These are phyloP conservation scores for Fusarium kyushuense DNA, from an alignment of 2,329 filamentous ascomycete genomes.

Conservation along the genomic window DNA sequence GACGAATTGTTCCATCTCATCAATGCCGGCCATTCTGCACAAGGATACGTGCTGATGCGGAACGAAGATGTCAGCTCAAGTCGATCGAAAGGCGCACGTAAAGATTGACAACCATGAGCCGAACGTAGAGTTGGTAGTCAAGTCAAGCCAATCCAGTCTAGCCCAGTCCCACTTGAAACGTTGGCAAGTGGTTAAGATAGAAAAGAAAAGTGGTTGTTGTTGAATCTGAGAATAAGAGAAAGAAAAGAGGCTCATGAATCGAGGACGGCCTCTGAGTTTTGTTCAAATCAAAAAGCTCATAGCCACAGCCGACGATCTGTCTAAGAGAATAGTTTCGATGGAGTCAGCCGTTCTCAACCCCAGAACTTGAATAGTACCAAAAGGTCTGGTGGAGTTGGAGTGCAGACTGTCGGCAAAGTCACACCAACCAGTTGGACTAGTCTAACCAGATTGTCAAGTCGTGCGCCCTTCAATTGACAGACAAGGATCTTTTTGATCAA, in stretches of 20 bases:
- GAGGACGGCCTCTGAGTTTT: constrained; percentile 44
- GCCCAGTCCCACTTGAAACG: constrained; percentile 25
- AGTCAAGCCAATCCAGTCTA: constrained; percentile 10
- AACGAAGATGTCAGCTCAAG: constrained; percentile 30
- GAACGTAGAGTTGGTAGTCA: constrained; percentile 11
- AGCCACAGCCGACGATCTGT: constrained; percentile 25
- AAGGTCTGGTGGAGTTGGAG: constrained; percentile 31
- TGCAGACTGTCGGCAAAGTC: constrained; percentile 35
- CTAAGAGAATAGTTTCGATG: constrained; percentile 25
- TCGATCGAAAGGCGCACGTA: constrained; percentile 44
- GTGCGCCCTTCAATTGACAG: constrained; percentile 50
- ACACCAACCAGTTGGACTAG: constrained; percentile 37
- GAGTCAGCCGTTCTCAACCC: constrained; percentile 34
- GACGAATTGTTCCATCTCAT: constrained; percentile 73
- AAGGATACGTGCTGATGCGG: constrained; percentile 27
- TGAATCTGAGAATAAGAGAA: constrained; percentile 26
- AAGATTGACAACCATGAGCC: constrained; percentile 32
- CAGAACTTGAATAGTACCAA: constrained; percentile 18
- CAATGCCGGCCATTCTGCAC: constrained; percentile 54
- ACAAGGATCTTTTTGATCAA: constrained; percentile 38
- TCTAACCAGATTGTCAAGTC: constrained; percentile 45
- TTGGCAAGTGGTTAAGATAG: constrained; percentile 21
- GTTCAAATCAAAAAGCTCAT: constrained; percentile 37
- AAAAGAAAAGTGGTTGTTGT: neutral
- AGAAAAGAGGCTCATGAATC: constrained; percentile 21